Evolutionary conservation across 208 protist species (phyloP).

Genomic region (Leishmania tarentolae): DNA sequence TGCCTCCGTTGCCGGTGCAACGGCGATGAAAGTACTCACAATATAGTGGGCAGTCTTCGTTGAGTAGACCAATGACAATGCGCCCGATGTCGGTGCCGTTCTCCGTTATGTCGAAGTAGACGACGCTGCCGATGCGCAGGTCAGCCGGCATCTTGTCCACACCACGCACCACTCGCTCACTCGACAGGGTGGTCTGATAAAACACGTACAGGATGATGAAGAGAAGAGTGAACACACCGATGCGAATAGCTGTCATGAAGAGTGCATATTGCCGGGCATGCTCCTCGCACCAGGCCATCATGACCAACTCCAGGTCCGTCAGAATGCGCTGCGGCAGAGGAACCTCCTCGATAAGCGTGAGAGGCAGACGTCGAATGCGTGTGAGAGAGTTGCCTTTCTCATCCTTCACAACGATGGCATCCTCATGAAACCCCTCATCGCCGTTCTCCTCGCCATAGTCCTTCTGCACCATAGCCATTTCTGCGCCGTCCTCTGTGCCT

Average conservation of each 20-base stretch:
- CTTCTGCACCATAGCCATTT: conserved; percentile 16
- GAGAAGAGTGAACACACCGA: conserved; percentile 69
- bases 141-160: conserved; percentile 84
- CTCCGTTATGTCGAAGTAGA: conserved; percentile 88
- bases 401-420: conserved; percentile 64
- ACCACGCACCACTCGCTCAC: conserved; percentile 78
- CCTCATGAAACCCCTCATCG: conserved; percentile 53
- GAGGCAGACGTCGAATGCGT: conserved; percentile 67
- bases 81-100: conserved; percentile 81
- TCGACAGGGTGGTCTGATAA: conserved; percentile 79
- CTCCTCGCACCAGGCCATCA: conserved; percentile 91
- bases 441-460: conserved; percentile 29
- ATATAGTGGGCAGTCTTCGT: conserved; percentile 87
- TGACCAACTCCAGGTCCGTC: conserved; percentile 84
- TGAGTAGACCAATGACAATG: conserved; percentile 87
- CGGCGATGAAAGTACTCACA: conserved; percentile 90
- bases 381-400: conserved; percentile 67
- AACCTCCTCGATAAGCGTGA: conserved; percentile 87
- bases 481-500: neutral
- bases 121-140: conserved; percentile 84
- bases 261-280: conserved; percentile 79
- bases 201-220: conserved; percentile 86
- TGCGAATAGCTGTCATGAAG: conserved; percentile 61
- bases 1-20: conserved; percentile 79
- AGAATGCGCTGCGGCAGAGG: conserved; percentile 73